Evolutionary conservation across 2,329 filamentous ascomycete species (phyloP), one percentile per base, ranked within the genome.

Genomic region (Ceratocystis alfenasii): DNA sequence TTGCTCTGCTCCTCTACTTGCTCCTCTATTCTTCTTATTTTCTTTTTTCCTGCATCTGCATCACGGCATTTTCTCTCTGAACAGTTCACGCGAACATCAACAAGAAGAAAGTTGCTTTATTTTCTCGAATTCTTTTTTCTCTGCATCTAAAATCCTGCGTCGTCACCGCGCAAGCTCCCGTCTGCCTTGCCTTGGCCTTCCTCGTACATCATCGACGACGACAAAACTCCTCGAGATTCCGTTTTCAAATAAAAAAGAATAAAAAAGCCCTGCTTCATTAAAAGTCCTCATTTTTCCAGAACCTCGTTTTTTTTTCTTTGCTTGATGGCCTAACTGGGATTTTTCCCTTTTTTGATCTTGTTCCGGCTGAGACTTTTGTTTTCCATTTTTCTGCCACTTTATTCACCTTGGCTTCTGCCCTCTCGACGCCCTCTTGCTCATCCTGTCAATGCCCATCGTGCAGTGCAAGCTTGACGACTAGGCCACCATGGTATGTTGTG

Each of bases 291-390:
- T 25, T 25, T 20, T 22, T n/a, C 28, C 41, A n/a, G 6, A 15
- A 17, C 22, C 44, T 62, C 22, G 22, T 20, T 48, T 25, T 48
- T 48, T 10, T 48, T 20, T 20, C 20, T 20, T 20, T 62, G 28
- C 53, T 41, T 33, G n/a, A 17, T 63, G 44, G 17, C 61, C 61
- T 46, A 63, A n/a, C 41, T 33, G 10, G 20, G 44, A 44, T n/a
- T 33, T 59, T 33, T 59, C 28, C 12, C 22, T 59, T 33, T 30
- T 30, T 63, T 41, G 44, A 63, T 50, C 63, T 22, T 36, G 8
- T 30, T 60, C 28, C 75, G 72, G 73, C 74, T 72, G 72, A 73
- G 73, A 73, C 72, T 72, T 73, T 73, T 76, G 74, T 70, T 71
- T 66, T 69, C 66, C 66, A 69, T 71, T 70, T 68, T 70, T 74